Evolutionary conservation across 2,329 filamentous ascomycete genomes (phyloP).

Genomic region (Penicillium sp.): DNA sequence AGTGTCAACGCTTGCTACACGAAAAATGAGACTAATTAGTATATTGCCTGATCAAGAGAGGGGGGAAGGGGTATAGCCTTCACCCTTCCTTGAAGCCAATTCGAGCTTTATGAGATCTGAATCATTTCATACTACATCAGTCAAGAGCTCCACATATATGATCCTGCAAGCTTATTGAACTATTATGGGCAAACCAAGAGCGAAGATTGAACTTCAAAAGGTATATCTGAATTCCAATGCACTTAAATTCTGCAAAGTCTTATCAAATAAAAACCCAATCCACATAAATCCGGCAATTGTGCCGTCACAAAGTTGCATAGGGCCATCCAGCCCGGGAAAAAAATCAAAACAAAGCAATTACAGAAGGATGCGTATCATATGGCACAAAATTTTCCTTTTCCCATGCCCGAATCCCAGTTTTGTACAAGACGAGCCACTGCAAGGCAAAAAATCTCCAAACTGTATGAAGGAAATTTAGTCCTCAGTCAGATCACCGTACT

Average conservation of each 20-base stretch:
- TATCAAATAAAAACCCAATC: background rate
- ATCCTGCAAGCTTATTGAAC: background rate
- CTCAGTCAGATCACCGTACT: constrained; percentile 95
- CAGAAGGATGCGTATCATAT: background rate
- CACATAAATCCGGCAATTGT: background rate
- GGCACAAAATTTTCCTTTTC: constrained; percentile 3
- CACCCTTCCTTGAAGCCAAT: no score
- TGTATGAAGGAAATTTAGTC: constrained; percentile 56
- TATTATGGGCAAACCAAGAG: background rate
- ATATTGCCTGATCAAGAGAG: no score
- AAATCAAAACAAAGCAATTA: background rate
- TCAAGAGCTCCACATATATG: background rate
- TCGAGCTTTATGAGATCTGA: no score
- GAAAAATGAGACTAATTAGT: no score
- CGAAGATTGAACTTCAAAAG: background rate
- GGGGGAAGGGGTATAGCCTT: no score
- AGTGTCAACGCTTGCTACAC: no score
- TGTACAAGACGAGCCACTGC: constrained; percentile 18
- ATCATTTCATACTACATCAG: no score
- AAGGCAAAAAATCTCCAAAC: constrained; percentile 3
- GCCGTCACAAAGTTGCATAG: background rate
- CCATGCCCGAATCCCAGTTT: constrained; percentile 10
- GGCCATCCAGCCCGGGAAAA: background rate
- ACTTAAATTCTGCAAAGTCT: background rate
- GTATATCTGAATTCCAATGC: background rate